phyloP scores from a whole-genome alignment of 1,284 basidiomycete species.

The Leccinum pachyderme region DNA sequence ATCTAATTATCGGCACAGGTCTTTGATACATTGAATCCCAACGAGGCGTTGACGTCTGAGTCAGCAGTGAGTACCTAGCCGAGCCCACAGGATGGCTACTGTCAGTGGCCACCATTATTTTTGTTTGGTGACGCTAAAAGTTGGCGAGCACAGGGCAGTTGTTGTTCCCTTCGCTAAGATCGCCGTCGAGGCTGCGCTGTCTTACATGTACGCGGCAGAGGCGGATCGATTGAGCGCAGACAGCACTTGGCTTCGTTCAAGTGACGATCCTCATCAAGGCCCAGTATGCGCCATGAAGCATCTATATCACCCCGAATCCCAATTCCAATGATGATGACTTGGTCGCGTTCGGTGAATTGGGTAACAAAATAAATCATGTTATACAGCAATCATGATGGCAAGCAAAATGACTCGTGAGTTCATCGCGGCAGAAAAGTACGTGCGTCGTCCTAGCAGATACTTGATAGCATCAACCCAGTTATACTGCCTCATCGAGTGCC shows the following conservation, averaged over 20 bases:
- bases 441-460: background rate
- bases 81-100: background rate
- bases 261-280: background rate
- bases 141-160: background rate
- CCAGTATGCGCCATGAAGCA: background rate
- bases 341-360: background rate
- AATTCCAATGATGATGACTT: background rate
- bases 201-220: background rate
- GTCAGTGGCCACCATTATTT: background rate
- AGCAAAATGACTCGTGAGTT: background rate
- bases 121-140: background rate
- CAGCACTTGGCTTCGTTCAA: background rate
- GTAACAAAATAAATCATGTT: background rate
- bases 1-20: background rate
- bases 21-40: background rate
- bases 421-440: background rate
- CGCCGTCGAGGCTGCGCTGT: background rate
- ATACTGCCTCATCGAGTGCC: background rate
- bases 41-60: background rate
- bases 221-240: background rate
- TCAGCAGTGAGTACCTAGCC: background rate
- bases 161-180: background rate
- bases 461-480: background rate
- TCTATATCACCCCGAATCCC: background rate
- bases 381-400: background rate